Conservation (phyloP, 2,329 filamentous ascomycete species). For the Pseudogymnoascus sp. region DNA sequence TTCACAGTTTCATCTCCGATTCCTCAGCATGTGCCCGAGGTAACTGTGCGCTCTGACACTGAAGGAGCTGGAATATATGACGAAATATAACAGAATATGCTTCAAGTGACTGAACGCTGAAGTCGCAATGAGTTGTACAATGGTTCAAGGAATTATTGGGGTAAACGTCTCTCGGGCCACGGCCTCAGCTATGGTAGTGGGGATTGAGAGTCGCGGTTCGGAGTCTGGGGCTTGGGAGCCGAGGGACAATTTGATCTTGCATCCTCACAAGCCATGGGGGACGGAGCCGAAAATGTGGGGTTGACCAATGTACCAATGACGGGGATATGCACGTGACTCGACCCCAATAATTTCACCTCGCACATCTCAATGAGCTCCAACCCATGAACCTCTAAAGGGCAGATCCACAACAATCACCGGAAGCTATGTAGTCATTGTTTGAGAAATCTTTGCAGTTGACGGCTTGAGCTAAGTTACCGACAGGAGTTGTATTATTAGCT, state of each 20-base stretch:
- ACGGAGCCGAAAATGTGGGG: slow-evolving; percentile 1
- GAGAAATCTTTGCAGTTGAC: background rate
- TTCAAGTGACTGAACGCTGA: background rate
- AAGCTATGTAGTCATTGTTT: background rate
- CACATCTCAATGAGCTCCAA: background rate
- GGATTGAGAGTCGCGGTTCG: slow-evolving; percentile 3
- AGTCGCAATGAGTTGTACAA: background rate
- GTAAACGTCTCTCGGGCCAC: slow-evolving; percentile 2
- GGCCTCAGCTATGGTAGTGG: slow-evolving; percentile 4
- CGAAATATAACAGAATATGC: background rate
- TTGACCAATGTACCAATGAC: background rate
- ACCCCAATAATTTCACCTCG: background rate
- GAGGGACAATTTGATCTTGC: slow-evolving; percentile 2
- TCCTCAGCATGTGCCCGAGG: slow-evolving; percentile 6
- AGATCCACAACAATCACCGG: background rate
- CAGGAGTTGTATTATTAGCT: background rate
- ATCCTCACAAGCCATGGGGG: slow-evolving; percentile 1
- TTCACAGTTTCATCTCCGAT: background rate
- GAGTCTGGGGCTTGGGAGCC: slow-evolving; percentile 5
- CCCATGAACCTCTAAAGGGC: background rate
- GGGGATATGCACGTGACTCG: background rate
- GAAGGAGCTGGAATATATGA: background rate
- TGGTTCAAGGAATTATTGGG: background rate
- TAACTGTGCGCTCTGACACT: background rate
- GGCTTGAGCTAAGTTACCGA: background rate